phyloP scores from a whole-genome alignment of 2,329 filamentous ascomycete genomes.

The Shiraia bambusicola region DNA sequence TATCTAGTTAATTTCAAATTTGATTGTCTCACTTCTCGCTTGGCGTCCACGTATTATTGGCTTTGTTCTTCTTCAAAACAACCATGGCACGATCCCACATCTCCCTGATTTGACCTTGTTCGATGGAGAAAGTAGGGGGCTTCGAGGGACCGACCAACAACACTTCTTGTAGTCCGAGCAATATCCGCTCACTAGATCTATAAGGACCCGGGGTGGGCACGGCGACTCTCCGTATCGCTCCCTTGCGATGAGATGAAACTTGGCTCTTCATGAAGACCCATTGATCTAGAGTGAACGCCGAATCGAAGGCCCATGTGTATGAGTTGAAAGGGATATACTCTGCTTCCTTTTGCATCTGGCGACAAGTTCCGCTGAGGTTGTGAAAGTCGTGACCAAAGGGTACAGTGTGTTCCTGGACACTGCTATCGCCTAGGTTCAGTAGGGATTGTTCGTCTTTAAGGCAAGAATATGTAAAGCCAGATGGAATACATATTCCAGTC shows the following conservation, averaged over 20 bases:
- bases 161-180: constrained; percentile 6
- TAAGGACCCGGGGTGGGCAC: constrained; percentile 12
- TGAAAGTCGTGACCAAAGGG: constrained; percentile 5
- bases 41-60: too few species aligned
- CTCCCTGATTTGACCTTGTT: neutral
- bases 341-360: constrained; percentile 10
- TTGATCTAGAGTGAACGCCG: constrained; percentile 15
- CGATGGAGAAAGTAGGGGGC: neutral
- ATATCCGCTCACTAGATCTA: constrained; percentile 8
- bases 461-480: constrained; percentile 10
- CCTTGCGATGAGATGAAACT: constrained; percentile 6
- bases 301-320: constrained; percentile 13
- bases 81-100: neutral
- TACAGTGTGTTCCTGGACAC: constrained; percentile 1
- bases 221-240: constrained; percentile 10
- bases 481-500: constrained; percentile 8
- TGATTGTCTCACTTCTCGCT: too few species aligned
- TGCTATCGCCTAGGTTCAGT: constrained; percentile 3
- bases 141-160: constrained; percentile 5
- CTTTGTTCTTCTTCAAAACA: constrained; percentile 3
- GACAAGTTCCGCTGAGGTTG: constrained; percentile 4
- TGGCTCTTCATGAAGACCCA: constrained; percentile 10
- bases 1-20: too few species aligned
- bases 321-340: constrained; percentile 5
- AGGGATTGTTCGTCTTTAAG: constrained; percentile 9